Conservation (phyloP, 768 basidiomycete species). For the Leccinum variicolor region DNA sequence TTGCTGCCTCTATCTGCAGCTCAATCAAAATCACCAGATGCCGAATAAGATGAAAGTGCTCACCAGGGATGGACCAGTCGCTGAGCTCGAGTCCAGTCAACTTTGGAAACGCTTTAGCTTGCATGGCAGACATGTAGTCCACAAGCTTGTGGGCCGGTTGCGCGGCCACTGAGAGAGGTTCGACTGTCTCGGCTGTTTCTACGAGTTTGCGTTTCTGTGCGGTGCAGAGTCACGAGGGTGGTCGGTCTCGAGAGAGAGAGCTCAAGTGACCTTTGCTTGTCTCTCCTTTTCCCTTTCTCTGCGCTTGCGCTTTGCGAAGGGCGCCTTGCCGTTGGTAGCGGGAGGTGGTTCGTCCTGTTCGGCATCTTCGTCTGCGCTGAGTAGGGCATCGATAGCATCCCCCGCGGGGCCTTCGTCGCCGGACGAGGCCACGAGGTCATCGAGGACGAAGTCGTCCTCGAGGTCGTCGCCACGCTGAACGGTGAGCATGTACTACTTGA, state of each 20-base stretch:
- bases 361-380: constrained; percentile 45
- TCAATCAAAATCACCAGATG: constrained; percentile 41
- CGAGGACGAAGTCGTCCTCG: constrained; percentile 75
- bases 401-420: constrained; percentile 47
- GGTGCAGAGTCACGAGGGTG: constrained; percentile 4
- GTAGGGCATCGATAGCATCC: constrained; percentile 38
- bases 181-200: constrained; percentile 39
- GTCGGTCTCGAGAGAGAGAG: background rate
- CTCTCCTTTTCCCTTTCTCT: constrained; percentile 73
- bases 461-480: constrained; percentile 68
- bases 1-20: constrained; percentile 62
- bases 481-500: constrained; percentile 17
- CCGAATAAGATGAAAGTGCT: constrained; percentile 20
- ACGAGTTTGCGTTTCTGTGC: constrained; percentile 63
- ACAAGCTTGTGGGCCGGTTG: constrained; percentile 57
- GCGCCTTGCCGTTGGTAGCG: constrained; percentile 14
- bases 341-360: constrained; percentile 30
- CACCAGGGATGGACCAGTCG: constrained; percentile 78
- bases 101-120: constrained; percentile 65
- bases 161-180: constrained; percentile 46
- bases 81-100: constrained; percentile 75
- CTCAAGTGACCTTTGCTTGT: constrained; percentile 56
- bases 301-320: constrained; percentile 61
- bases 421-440: constrained; percentile 63
- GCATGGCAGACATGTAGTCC: constrained; percentile 61